Percentiles rank a stretch among this genome's conserved stretches.
Evolutionary conservation across 1,139 yeast genomes (phyloP).

Genomic region (Geotrichum bryndzae): DNA sequence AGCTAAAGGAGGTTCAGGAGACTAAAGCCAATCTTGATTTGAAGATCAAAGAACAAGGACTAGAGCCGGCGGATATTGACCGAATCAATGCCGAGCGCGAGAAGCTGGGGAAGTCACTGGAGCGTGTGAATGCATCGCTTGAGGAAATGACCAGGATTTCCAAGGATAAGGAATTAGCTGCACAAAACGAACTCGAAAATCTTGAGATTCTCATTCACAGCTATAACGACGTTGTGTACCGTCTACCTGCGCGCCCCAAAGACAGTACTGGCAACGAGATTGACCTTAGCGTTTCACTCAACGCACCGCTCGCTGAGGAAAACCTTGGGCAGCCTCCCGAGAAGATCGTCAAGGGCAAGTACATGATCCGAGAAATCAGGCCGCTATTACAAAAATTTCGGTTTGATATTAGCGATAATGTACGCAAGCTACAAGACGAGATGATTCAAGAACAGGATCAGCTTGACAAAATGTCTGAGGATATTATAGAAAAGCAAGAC

Average conservation of each 20-base stretch:
- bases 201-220: slow-evolving; percentile 48
- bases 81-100: slow-evolving; percentile 57
- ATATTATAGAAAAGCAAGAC: slow-evolving; percentile 52
- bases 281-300: slow-evolving; percentile 33
- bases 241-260: slow-evolving; percentile 38
- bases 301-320: slow-evolving; percentile 33
- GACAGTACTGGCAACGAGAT: slow-evolving; percentile 23
- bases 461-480: slow-evolving; percentile 51
- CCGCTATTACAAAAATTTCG: slow-evolving; percentile 44
- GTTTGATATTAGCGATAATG: slow-evolving; percentile 43
- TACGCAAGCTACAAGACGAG: slow-evolving; percentile 55
- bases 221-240: slow-evolving; percentile 51
- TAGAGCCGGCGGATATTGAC: slow-evolving; percentile 58
- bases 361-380: slow-evolving; percentile 35
- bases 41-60: slow-evolving; percentile 49
- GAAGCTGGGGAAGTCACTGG: slow-evolving; percentile 51
- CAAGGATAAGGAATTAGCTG: slow-evolving; percentile 44
- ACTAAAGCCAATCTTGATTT: slow-evolving; percentile 46
- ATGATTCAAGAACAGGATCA: slow-evolving; percentile 53
- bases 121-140: slow-evolving; percentile 42
- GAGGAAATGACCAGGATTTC: slow-evolving; percentile 38
- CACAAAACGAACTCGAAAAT: slow-evolving; percentile 46
- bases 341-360: slow-evolving; percentile 34
- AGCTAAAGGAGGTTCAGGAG: slow-evolving; percentile 40
- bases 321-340: slow-evolving; percentile 43